A percentile compares a stretch with the other conserved stretches of the same genome.
phyloP scores from a whole-genome alignment of 148 eudicot genomes.

The Cornus florida region DNA sequence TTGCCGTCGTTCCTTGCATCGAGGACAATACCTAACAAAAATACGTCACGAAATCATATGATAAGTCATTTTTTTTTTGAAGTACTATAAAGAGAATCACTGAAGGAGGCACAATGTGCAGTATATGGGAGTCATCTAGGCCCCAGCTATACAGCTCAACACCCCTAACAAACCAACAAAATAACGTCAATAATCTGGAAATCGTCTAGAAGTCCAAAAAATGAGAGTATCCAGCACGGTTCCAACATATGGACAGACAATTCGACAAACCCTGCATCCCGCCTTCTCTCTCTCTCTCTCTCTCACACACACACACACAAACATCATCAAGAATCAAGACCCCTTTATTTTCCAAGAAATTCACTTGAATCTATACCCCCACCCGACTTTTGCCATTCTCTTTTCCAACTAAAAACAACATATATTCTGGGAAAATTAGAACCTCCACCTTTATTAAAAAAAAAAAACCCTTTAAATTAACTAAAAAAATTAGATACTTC shows the following conservation, averaged over 20 bases:
- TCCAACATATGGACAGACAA: no score
- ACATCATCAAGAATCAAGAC: not conserved
- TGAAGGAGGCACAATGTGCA: no score
- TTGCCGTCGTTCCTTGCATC: constrained; percentile 88
- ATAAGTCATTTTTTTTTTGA: not conserved
- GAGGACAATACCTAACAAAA: constrained; percentile 79
- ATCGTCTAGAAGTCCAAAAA: no score
- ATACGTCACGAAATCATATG: constrained; percentile 5
- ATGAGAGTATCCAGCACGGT: no score
- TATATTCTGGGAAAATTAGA: not conserved
- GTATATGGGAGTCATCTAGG: no score
- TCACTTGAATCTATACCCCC: not conserved
- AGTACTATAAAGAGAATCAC: no score
- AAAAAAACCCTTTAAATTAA: no score
- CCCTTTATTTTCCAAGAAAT: not conserved
- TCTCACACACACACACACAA: constrained; percentile 4
- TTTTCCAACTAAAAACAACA: not conserved
- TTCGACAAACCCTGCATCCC: not conserved
- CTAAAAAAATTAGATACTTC: not conserved
- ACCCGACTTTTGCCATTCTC: not conserved
- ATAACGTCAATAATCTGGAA: no score
- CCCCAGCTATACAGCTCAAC: no score
- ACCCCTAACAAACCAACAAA: no score
- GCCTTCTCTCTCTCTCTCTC: not conserved
- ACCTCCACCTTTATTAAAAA: not conserved